Evolutionary conservation across 306 rosid species (phyloP).

Genomic region (Cyclanthera cordifolia): DNA sequence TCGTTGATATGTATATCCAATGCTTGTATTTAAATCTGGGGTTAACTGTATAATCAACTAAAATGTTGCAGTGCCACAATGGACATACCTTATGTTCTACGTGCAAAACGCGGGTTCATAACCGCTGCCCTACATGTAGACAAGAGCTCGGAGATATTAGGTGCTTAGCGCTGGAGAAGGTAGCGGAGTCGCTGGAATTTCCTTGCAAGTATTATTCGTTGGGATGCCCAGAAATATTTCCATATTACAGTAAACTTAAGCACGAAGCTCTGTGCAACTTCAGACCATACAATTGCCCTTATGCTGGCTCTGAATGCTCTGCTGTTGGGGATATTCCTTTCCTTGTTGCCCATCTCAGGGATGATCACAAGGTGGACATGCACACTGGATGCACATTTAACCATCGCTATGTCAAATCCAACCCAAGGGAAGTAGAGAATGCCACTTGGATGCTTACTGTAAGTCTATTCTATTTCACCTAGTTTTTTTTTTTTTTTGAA

Average conservation of each 20-base stretch:
- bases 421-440: slow-evolving; percentile 96
- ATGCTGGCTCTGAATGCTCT: slow-evolving; percentile 96
- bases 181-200: slow-evolving; percentile 95
- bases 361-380: slow-evolving; percentile 99
- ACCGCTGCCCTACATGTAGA: slow-evolving; percentile 97
- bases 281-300: slow-evolving; percentile 92
- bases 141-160: slow-evolving; percentile 99
- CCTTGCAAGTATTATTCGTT: slow-evolving; percentile 83
- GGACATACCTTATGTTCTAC: slow-evolving; percentile 97
- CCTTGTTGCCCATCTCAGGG: slow-evolving; percentile 91
- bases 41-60: slow-evolving; percentile 7
- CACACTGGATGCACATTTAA: slow-evolving; percentile 97
- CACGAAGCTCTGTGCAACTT: slow-evolving; percentile 87
- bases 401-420: slow-evolving; percentile 95
- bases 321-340: slow-evolving; percentile 82
- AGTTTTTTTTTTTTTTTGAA: no score
- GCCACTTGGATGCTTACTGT: slow-evolving; percentile 99
- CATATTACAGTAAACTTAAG: slow-evolving; percentile 94
- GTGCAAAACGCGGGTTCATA: slow-evolving; percentile 93
- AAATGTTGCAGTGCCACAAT: slow-evolving; percentile 74
- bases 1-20: not conserved
- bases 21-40: not conserved
- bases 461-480: slow-evolving; percentile 24
- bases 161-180: slow-evolving; percentile 95
- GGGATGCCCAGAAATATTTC: slow-evolving; percentile 96